Evolutionary conservation across 192 early-diverging fungal genomes (phyloP).

Genomic region (Nowakowskiella sp.): DNA sequence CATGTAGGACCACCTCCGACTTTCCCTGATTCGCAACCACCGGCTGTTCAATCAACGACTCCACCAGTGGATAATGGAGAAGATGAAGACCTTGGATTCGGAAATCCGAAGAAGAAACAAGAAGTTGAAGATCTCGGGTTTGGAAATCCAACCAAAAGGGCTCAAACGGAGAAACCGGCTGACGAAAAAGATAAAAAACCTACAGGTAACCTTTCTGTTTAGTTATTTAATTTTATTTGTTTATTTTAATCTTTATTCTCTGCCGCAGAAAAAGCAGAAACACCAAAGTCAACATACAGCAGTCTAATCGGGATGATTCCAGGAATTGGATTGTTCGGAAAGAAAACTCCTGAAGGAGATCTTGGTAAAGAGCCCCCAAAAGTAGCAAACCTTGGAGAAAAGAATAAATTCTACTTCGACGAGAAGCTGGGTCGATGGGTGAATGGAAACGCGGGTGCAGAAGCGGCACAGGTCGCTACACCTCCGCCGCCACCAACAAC

Average conservation of each 20-base stretch:
- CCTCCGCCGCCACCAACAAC: constrained; percentile 32
- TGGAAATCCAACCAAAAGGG: constrained; percentile 45
- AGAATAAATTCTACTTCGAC: constrained; percentile 81
- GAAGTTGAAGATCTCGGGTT: constrained; percentile 58
- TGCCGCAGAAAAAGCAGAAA: constrained; percentile 13
- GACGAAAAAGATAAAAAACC: constrained; percentile 22
- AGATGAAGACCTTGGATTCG: constrained; percentile 39
- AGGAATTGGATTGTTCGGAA: no score
- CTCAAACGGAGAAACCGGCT: constrained; percentile 9
- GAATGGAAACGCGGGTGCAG: constrained; percentile 53
- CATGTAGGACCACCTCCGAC: no score
- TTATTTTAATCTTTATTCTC: constrained; percentile 29
- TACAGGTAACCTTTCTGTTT: no score
- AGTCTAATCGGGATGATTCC: no score
- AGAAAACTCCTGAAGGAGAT: no score
- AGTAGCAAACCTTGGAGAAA: constrained; percentile 83
- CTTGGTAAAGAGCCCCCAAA: no score
- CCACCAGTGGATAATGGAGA: no score
- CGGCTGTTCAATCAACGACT: no score
- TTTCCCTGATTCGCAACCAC: no score
- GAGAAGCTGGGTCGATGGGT: constrained; percentile 81
- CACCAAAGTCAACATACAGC: constrained; percentile 12
- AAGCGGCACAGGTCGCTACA: constrained; percentile 9
- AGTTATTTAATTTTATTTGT: no score
- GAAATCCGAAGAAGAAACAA: constrained; percentile 31